Conservation (phyloP, 768 basidiomycete genomes). For the Russula vinacea region DNA sequence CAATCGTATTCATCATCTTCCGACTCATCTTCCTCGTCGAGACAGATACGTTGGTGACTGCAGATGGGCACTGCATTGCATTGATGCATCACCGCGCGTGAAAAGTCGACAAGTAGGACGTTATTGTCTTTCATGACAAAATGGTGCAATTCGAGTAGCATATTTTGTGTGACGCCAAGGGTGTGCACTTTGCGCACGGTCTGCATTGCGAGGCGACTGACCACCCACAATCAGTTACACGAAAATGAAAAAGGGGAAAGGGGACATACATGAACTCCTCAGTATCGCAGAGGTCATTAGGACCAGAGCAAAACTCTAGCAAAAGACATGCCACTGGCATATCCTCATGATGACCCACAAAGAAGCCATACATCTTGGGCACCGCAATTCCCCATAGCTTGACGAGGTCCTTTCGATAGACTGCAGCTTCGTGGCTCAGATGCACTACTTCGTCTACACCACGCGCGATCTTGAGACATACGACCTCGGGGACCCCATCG, state of each 20-base stretch:
- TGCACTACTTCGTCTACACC: conserved; percentile 25
- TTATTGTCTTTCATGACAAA: conserved; percentile 26
- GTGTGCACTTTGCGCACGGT: conserved; percentile 23
- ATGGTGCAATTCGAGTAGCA: conserved; percentile 18
- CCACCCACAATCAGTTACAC: background rate
- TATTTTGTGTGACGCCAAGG: conserved; percentile 18
- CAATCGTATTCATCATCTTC: conserved; percentile 9
- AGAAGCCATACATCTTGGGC: conserved; percentile 25
- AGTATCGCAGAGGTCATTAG: background rate
- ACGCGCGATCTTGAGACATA: conserved; percentile 22
- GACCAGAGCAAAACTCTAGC: conserved; percentile 18
- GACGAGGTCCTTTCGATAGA: conserved; percentile 15
- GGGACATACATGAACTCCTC: conserved; percentile 18
- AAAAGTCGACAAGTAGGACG: conserved; percentile 23
- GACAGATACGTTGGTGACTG: conserved; percentile 15
- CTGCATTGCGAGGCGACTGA: conserved; percentile 20
- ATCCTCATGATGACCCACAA: conserved; percentile 12
- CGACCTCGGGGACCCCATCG: conserved; percentile 10
- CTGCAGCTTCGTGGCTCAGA: conserved; percentile 22
- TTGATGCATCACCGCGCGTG: conserved; percentile 18
- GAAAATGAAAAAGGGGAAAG: background rate
- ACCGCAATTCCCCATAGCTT: conserved; percentile 26
- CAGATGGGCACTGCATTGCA: conserved; percentile 23
- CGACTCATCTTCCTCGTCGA: background rate
- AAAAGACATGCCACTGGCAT: conserved; percentile 18